These are phyloP conservation scores for Cladophialophora exuberans DNA, from an alignment of 2,329 filamentous ascomycete species.

Conservation along the genomic window DNA sequence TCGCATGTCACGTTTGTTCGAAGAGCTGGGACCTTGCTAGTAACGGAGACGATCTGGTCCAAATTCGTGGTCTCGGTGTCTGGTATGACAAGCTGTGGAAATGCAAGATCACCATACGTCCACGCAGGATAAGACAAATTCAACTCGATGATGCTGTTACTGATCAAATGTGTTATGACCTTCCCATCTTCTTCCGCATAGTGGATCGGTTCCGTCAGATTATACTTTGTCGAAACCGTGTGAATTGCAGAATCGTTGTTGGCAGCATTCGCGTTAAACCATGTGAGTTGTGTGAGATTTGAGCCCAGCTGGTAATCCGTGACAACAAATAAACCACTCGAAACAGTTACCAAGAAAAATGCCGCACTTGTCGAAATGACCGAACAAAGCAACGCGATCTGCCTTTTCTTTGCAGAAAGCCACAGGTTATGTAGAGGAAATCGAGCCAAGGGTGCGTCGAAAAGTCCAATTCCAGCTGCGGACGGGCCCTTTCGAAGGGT, in stretches of 20 bases:
- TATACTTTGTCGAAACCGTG: background rate
- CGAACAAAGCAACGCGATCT: background rate
- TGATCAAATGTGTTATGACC: background rate
- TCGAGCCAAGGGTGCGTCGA: background rate
- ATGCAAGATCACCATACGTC: conserved; percentile 1
- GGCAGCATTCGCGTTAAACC: background rate
- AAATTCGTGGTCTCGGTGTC: background rate
- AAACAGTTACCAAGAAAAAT: conserved; percentile 4
- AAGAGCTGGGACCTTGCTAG: background rate
- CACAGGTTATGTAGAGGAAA: conserved; percentile 1
- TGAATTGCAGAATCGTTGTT: conserved; percentile 2
- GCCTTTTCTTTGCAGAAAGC: background rate
- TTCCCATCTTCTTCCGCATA: background rate
- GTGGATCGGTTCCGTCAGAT: conserved; percentile 1
- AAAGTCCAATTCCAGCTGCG: background rate
- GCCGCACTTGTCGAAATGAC: background rate
- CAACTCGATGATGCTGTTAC: background rate
- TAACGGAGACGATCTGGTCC: background rate
- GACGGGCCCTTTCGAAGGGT: background rate
- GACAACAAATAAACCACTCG: background rate
- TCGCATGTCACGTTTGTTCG: background rate
- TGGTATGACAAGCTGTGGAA: background rate
- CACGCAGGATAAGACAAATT: conserved; percentile 4
- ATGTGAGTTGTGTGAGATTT: background rate
- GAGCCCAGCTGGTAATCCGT: background rate